Conservation (phyloP, 2,329 filamentous ascomycete species). For the Cladosporium austrohemisphaericum region DNA sequence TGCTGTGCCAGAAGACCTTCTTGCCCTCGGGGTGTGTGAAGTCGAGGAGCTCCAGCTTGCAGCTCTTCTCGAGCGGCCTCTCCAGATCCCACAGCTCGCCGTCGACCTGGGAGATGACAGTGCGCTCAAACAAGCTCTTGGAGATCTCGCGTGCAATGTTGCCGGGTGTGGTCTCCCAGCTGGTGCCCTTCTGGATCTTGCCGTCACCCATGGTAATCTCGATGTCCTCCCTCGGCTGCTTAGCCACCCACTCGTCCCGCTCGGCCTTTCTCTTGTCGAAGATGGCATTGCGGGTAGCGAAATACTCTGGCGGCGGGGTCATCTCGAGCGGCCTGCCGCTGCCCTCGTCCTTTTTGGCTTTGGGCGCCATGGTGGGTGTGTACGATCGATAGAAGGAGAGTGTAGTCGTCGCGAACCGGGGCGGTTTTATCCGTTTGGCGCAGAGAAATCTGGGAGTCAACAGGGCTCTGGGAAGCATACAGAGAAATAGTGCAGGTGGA, state of each 20-base stretch:
- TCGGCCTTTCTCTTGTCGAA: slow-evolving; percentile 86
- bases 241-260: slow-evolving; percentile 70
- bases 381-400: slow-evolving; percentile 12
- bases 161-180: slow-evolving; percentile 87
- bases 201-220: slow-evolving; percentile 71
- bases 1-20: slow-evolving; percentile 97
- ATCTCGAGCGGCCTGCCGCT: slow-evolving; percentile 47
- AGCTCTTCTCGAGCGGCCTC: slow-evolving; percentile 81
- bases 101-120: slow-evolving; percentile 80
- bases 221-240: slow-evolving; percentile 70
- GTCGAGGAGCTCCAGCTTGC: slow-evolving; percentile 76
- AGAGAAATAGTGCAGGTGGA: slow-evolving; percentile 10
- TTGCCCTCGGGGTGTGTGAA: slow-evolving; percentile 77
- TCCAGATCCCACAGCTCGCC: slow-evolving; percentile 90
- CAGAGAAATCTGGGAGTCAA: slow-evolving; percentile 9
- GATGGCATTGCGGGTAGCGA: slow-evolving; percentile 77
- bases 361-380: slow-evolving; percentile 32
- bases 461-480: slow-evolving; percentile 11
- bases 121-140: slow-evolving; percentile 81
- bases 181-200: slow-evolving; percentile 66
- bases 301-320: slow-evolving; percentile 64
- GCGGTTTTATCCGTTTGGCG: slow-evolving; percentile 3
- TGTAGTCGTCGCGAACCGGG: neutral
- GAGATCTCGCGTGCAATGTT: slow-evolving; percentile 74
- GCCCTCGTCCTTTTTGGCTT: slow-evolving; percentile 28